Evolutionary conservation across 768 basidiomycete species (phyloP), one percentile per base, ranked within the genome.

Genomic region (Porphyrellus cyaneotinctus): DNA sequence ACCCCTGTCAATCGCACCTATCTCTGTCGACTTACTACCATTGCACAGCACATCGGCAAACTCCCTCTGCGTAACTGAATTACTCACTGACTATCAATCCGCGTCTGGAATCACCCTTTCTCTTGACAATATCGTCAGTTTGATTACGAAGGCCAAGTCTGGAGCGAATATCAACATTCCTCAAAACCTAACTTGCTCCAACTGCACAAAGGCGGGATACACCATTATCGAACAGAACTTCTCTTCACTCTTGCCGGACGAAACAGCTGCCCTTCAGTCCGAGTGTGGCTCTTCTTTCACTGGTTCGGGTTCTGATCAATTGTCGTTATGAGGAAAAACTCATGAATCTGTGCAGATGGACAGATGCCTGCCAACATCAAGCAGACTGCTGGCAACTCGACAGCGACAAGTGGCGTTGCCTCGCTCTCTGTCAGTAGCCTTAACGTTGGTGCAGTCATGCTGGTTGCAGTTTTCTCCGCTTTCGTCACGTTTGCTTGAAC

Each of bases 41-140:
- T 44, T 50, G 37, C 53, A 44, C 56, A 72, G 72, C 56, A 69
- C 74, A 35, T 63, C 64, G 15, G 54, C 62, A 47, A 72, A 69
- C 63, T 64, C 77, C 32, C 71, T 84, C 53, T 91, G 88, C 63
- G 58, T 78, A 23, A 81, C 82, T 0, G 75, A 89, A 58, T 70
- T 74, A 9, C 74, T 90, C 12, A 78, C 71, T 22, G 75, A 74
- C 58, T 57, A 85, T 17, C 76, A 90, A 64, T 58, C 61, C 6
- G 28, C 52, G n/a, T 65, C 61, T 4, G 15, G 15, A 3, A 54
- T 52, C 28, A 63, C 59, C 5, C 49, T 65, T 22, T 59, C 68
- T 4, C 4, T 64, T 28, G 48, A 10, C 46, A 66, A 63, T 36
- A 51, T 68, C 6, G 4, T 55, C 31, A 17, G 20, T 11, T 32